Evolutionary conservation across 192 early-diverging fungal genomes (phyloP).

Genomic region (Phycomyces nitens): DNA sequence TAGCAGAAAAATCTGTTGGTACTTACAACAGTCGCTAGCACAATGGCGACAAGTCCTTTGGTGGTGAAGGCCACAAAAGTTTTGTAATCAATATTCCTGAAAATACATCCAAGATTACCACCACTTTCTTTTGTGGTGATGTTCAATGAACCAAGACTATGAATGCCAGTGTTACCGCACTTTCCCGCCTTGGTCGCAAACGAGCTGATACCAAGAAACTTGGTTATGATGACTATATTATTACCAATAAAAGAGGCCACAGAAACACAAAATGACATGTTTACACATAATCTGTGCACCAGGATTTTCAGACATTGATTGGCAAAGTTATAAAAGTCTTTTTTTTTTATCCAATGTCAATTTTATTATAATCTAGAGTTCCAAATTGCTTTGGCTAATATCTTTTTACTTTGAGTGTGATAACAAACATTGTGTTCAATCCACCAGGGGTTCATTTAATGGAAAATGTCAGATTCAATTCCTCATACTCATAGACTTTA

Average conservation of each 20-base stretch:
- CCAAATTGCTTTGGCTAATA: no score
- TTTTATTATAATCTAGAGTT: no score
- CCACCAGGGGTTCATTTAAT: no score
- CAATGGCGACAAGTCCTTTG: slow-evolving; percentile 45
- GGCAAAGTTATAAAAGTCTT: no score
- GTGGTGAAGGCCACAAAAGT: slow-evolving; percentile 45
- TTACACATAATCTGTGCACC: slow-evolving; percentile 32
- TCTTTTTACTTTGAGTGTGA: no score
- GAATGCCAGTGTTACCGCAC: slow-evolving; percentile 52
- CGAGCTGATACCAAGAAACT: slow-evolving; percentile 53
- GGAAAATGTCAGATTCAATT: no score
- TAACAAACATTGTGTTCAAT: no score
- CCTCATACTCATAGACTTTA: no score
- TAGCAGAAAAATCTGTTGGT: slow-evolving; percentile 46
- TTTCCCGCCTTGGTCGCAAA: slow-evolving; percentile 57
- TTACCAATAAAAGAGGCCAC: slow-evolving; percentile 15
- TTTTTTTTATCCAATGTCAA: no score
- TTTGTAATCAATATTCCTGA: slow-evolving; percentile 66
- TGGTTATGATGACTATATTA: slow-evolving; percentile 45
- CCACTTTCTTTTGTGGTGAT: slow-evolving; percentile 81
- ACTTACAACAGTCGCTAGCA: slow-evolving; percentile 37
- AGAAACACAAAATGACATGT: slow-evolving; percentile 7
- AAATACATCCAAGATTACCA: slow-evolving; percentile 51
- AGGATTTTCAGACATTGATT: no score
- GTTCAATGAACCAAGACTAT: slow-evolving; percentile 51